phyloP scores from a whole-genome alignment of 2,329 filamentous ascomycete species.

The Neospermospora avenae region DNA sequence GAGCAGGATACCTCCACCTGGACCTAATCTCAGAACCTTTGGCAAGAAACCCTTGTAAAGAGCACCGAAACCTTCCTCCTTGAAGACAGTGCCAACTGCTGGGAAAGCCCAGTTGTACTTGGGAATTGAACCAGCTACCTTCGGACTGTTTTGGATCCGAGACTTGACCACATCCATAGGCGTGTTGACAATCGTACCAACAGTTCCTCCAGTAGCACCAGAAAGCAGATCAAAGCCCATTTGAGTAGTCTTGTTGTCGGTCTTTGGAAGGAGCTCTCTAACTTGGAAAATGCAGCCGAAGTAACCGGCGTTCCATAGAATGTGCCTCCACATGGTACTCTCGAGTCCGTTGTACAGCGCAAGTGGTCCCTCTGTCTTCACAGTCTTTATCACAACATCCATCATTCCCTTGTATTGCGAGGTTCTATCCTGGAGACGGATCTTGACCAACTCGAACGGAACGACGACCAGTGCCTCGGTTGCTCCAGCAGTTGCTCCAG shows the following conservation, averaged over 20 bases:
- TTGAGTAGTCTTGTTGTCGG: slow-evolving; percentile 76
- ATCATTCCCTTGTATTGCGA: slow-evolving; percentile 84
- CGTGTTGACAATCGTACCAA: slow-evolving; percentile 90
- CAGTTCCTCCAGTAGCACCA: slow-evolving; percentile 82
- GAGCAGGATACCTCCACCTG: slow-evolving; percentile 64
- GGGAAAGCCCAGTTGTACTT: slow-evolving; percentile 99
- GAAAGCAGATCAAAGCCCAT: slow-evolving; percentile 85
- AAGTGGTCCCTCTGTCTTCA: slow-evolving; percentile 77
- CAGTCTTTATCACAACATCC: slow-evolving; percentile 77
- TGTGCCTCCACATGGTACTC: slow-evolving; percentile 93
- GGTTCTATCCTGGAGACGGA: slow-evolving; percentile 92
- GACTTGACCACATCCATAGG: slow-evolving; percentile 98
- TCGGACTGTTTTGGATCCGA: slow-evolving; percentile 90
- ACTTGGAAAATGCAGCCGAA: slow-evolving; percentile 99
- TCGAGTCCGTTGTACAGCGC: slow-evolving; percentile 96
- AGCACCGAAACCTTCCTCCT: slow-evolving; percentile 87
- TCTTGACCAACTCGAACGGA: slow-evolving; percentile 98
- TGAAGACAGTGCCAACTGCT: slow-evolving; percentile 78
- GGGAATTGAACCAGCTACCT: slow-evolving; percentile 72
- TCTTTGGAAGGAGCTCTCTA: slow-evolving; percentile 74
- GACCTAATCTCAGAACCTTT: slow-evolving; percentile 80
- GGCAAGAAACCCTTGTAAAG: slow-evolving; percentile 98
- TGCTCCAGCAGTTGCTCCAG: slow-evolving; percentile 89
- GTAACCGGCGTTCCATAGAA: slow-evolving; percentile 92
- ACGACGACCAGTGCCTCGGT: slow-evolving; percentile 97